Evolutionary conservation across 139 green algal genomes (phyloP).

Genomic region (Coelastrella sp.): DNA sequence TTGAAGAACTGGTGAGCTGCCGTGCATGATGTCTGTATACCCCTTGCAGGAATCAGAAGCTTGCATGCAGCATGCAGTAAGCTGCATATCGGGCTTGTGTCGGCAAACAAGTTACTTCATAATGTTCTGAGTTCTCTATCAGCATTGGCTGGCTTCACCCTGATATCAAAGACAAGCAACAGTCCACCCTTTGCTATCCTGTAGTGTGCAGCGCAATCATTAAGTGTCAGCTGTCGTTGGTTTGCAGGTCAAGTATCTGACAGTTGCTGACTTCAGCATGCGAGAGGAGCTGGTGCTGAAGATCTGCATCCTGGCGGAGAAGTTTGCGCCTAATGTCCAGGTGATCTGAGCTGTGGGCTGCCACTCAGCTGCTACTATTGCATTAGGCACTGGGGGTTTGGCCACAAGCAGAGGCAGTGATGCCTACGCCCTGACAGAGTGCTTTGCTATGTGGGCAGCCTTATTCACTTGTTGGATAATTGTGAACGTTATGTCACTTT

Average conservation of each 20-base stretch:
- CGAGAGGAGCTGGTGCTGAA: constrained; percentile 98
- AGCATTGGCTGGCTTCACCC: too few species aligned
- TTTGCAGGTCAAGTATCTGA: constrained; percentile 85
- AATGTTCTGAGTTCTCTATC: too few species aligned
- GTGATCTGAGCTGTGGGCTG: constrained; percentile 60
- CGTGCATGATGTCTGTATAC: too few species aligned
- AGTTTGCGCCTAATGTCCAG: constrained; percentile 83
- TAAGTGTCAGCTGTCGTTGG: background rate
- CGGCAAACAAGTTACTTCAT: too few species aligned
- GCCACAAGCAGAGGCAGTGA: too few species aligned
- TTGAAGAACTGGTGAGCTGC: constrained; percentile 73
- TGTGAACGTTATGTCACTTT: too few species aligned
- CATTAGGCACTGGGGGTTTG: background rate
- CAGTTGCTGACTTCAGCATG: constrained; percentile 90
- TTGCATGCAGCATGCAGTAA: too few species aligned
- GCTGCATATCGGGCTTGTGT: too few species aligned
- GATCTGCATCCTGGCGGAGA: constrained; percentile 96
- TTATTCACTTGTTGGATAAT: too few species aligned
- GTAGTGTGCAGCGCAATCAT: background rate
- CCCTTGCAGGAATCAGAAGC: too few species aligned
- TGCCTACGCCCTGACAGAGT: too few species aligned
- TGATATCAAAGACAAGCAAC: background rate
- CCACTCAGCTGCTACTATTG: background rate
- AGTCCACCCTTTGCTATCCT: background rate
- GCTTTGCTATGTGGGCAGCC: too few species aligned